Base-by-base conservation (phyloP, 805 yeast genomes). In the Wickerhamomyces strasburgensis region DNA sequence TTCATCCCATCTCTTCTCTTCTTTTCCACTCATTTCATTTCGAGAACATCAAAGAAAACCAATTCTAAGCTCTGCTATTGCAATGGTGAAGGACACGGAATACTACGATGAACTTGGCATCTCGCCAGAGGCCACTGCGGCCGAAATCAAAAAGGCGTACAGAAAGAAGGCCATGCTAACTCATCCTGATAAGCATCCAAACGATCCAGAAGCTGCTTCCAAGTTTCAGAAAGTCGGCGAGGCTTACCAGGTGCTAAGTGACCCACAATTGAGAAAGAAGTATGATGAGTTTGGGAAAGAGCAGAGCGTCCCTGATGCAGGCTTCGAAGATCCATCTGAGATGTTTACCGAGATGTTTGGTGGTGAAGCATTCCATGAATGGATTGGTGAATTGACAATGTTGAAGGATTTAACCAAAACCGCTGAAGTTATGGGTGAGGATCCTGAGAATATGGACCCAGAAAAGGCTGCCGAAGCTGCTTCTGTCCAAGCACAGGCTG, bases 121-220 rank as follows among this genome's bases (percentile, higher is more conserved):
- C 14, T 49, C 62, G 18, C 70, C 80, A 15, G 73, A 73, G 10
- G 97, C 97, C 14, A 72, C 84, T 0, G 80, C 80, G 5, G 67
- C 75, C 9, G 95, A 93, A 46, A 85, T 93, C 61, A 93, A 93
- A 62, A 87, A 87, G 58, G 95, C 97, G 0, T 93, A 93, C 61
- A 73, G 98, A 44, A 84, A 84, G 58, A 78, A 79, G 59, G 98
- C 98, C 6, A 83, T 90, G 61, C 70, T 68, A 40, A 84, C 85
- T 34, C 98, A 90, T 60, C 98, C 98, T 1, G 98, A 93, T 60
- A 93, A 93, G 66, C 87, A 90, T 55, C 96, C 95, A n/a, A 80
- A 84, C 52, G 95, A 93, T 57, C 94, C 93, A 28, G 73, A 75
- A 10, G 98, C 98, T 13, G 87, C 90, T 11, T 76, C 73, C 34